These are phyloP conservation scores for Saccharomyces pastorianus DNA, from an alignment of 1,139 yeast species.

Conservation along the genomic window DNA sequence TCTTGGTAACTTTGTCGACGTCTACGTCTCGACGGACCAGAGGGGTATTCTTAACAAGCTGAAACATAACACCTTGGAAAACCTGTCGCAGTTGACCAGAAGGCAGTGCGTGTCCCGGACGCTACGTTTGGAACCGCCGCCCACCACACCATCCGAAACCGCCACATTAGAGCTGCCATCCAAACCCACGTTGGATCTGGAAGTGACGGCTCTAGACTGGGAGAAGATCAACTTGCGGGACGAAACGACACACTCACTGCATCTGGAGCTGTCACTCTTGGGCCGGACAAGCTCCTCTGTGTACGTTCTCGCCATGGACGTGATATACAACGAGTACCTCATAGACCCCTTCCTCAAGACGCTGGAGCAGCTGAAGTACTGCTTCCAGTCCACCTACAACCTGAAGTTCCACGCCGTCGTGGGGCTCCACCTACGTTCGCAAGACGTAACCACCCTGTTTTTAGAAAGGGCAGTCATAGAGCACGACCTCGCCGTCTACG, in stretches of 20 bases:
- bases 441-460: constrained; percentile 24
- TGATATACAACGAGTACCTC: constrained; percentile 30
- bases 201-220: constrained; percentile 28
- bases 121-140: constrained; percentile 1
- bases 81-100: constrained; percentile 20
- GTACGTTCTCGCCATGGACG: constrained; percentile 30
- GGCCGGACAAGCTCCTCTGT: constrained; percentile 4
- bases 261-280: not conserved
- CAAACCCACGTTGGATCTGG: constrained; percentile 13
- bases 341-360: constrained; percentile 28
- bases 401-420: constrained; percentile 13
- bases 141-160: not conserved
- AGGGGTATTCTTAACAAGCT: constrained; percentile 24
- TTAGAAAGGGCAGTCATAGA: constrained; percentile 22
- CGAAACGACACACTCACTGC: constrained; percentile 2
- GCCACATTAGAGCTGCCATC: not conserved
- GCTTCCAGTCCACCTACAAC: constrained; percentile 4
- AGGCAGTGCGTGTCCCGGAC: constrained; percentile 12
- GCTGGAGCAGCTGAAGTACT: constrained; percentile 11
- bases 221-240: constrained; percentile 15
- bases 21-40: constrained; percentile 29
- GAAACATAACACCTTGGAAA: constrained; percentile 21
- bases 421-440: constrained; percentile 29
- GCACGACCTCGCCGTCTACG: constrained; percentile 13
- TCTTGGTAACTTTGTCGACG: constrained; percentile 25